Evolutionary conservation across 345 rosid genomes (phyloP), one percentile per base, ranked within the genome.

Genomic region (Rhizophora mangle): DNA sequence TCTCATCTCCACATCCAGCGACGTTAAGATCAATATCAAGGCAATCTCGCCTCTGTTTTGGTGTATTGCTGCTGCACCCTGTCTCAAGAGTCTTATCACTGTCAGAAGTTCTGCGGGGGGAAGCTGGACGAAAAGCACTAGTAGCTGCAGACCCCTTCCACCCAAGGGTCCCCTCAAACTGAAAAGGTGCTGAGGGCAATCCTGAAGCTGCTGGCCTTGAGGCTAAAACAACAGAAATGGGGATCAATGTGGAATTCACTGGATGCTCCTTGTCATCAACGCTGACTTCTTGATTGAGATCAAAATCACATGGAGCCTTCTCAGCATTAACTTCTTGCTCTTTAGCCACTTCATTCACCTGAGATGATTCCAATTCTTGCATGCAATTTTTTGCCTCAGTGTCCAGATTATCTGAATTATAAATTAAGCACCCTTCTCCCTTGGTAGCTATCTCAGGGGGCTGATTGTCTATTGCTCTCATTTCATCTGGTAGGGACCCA

Each of bases 21-120:
- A 89, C 82, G 78, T 95, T 95, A 72, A 92, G 94, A 86, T 95
- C 99, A 26, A 95, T 79, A 73, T 84, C 89, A 72, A 88, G 85
- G 70, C 65, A 78, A 54, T 74, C 76, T 70, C 63, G 81, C 72
- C 81, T 82, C 64, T 78, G 86, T 69, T 84, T 87, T 68, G 79
- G 76, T 63, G 77, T 64, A 54, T 65, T 80, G 63, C 78, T 71
- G 62, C 78, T 68, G 52, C 68, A 87, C 65, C 89, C 86, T 21
- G 72, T 15, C 26, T 64, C 65, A 6, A 72, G 65, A 69, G 68
- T 69, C 69, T 69, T 86, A 26, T 76, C 81, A 59, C 68, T 61
- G 46, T 79, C 84, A 68, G 84, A 80, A 64, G 62, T 72, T 75
- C 82, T 81, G 57, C 86, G 88, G 54, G 98, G 88, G 1, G 88